Evolutionary conservation across 2,329 filamentous ascomycete species (phyloP), one percentile per base, ranked within the genome.

Genomic region (Mariannaea sp.): DNA sequence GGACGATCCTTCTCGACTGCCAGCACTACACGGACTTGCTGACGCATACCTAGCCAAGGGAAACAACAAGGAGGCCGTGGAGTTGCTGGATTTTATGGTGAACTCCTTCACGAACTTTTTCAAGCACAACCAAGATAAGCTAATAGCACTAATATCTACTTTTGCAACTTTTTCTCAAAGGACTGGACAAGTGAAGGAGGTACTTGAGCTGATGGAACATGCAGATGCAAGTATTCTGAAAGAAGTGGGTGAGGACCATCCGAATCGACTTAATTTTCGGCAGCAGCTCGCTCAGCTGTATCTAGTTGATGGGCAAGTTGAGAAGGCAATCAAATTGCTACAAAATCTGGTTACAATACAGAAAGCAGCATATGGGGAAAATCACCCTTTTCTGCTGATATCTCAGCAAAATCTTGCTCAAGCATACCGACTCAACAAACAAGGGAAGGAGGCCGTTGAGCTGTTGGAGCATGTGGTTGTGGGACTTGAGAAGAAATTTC

Each of bases 21-120:
- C 39, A 13, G 51, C 57, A 27, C 48, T 57, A 13, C 45, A 56
- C 14, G 27, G 33, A 29, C 55, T 60, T 4, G 55, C 27, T 24
- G 26, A 10, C 14, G 46, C 40, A 10, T 55, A 56, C 17, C 3
- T 45, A 32, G 38, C 14, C 14, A 20, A 32, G n/a, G 44, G 45
- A 3, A 5, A 24, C 5, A 8, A 5, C 5, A 24, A 24, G 22
- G 22, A 24, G 22, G 22, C 22, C 5, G 22, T 24, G 5, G 22
- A 24, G 8, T 8, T 24, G 22, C 22, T 24, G 8, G 22, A 24
- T 5, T 8, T 5, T 33, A 1, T 4, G 2, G 13, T 26, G 6
- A 6, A 10, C 3, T n/a, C n/a, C n/a, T n/a, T n/a, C n/a, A n/a
- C n/a, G n/a, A n/a, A n/a, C n/a, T n/a, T n/a, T n/a, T n/a, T n/a